Conservation (phyloP, 129 eudicot genomes). For the Gnaphalium uliginosum region DNA sequence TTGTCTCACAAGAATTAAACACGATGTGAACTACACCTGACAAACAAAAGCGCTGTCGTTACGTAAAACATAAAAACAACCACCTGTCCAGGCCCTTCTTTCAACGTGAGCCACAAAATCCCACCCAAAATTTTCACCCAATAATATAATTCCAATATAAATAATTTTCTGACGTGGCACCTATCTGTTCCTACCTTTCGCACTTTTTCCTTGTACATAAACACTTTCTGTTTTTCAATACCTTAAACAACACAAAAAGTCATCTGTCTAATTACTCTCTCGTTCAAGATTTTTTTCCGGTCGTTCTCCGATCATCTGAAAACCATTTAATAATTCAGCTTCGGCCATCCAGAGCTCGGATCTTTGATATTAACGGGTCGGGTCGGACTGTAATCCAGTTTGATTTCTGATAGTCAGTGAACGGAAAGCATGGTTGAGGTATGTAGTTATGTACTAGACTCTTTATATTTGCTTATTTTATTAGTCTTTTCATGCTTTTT, state of each 20-base stretch:
- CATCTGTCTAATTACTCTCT: neutral
- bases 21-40: conserved; percentile 1
- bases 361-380: neutral
- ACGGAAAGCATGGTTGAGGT: conserved; percentile 25
- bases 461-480: neutral
- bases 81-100: neutral
- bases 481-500: neutral
- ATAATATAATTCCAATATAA: neutral
- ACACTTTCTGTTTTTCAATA: conserved; percentile 2
- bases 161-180: conserved; percentile 19
- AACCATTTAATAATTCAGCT: neutral
- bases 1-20: neutral
- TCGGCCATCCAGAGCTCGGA: neutral
- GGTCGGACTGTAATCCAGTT: neutral
- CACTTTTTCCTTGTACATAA: conserved; percentile 18
- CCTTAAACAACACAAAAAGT: conserved; percentile 22
- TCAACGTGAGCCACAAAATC: neutral
- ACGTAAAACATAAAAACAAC: neutral
- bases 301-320: neutral
- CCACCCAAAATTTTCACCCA: neutral
- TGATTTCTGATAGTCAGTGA: neutral
- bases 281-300: neutral
- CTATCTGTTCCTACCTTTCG: conserved; percentile 2
- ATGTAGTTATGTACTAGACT: conserved; percentile 6
- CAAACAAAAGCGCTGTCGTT: conserved; percentile 11